phyloP scores from a whole-genome alignment of 1,284 basidiomycete genomes.

The Microbotryomycetes sp. region DNA sequence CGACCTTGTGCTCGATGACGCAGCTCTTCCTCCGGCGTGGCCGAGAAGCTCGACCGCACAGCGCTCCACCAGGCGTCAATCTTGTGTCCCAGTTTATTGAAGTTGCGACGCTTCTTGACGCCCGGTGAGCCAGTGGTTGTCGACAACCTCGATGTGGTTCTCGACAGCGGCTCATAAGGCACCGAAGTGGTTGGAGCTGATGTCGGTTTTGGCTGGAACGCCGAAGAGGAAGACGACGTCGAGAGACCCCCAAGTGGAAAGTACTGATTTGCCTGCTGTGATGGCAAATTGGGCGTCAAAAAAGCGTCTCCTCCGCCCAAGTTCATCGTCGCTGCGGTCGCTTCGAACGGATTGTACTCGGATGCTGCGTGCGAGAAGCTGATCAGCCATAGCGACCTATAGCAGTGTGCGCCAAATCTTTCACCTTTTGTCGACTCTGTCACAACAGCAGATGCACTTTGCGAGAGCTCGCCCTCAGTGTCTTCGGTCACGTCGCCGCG shows the following conservation, averaged over 20 bases:
- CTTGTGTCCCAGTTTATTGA: constrained; percentile 34
- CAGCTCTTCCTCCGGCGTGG: constrained; percentile 13
- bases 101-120: constrained; percentile 63
- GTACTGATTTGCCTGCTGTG: constrained; percentile 2
- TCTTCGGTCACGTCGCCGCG: constrained; percentile 1
- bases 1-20: constrained; percentile 1
- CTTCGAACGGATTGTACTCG: constrained; percentile 29
- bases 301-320: constrained; percentile 6
- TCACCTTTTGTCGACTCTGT: background rate
- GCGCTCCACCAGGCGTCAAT: constrained; percentile 41
- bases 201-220: background rate
- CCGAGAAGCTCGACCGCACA: constrained; percentile 36
- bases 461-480: constrained; percentile 2
- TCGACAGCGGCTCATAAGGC: constrained; percentile 3
- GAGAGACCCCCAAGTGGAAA: constrained; percentile 9
- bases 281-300: constrained; percentile 16
- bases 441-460: background rate
- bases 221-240: background rate
- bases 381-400: constrained; percentile 6
- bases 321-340: constrained; percentile 12
- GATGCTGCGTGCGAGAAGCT: constrained; percentile 1
- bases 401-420: background rate
- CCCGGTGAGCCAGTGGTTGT: constrained; percentile 15
- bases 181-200: constrained; percentile 1
- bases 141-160: background rate